These are phyloP conservation scores for Cladosporium phlei DNA, from an alignment of 2,329 filamentous ascomycete genomes.

Conservation along the genomic window DNA sequence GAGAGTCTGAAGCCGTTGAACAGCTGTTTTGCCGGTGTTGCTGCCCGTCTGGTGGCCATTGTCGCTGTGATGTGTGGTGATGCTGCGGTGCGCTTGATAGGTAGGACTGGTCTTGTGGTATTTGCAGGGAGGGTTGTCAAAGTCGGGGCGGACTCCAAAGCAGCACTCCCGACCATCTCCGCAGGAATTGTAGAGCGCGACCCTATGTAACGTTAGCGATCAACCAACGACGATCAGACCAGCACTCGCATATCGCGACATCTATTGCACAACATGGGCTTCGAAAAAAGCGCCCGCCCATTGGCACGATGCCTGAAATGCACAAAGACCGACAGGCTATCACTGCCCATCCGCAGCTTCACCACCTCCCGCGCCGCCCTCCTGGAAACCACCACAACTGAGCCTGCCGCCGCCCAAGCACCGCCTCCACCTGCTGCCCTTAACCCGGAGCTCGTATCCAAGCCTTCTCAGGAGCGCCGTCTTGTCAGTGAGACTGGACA, in stretches of 20 bases:
- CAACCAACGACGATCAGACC: no score
- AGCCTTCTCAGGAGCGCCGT: conserved; percentile 7
- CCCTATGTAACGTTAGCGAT: no score
- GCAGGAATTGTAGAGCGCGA: no score
- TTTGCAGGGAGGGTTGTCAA: no score
- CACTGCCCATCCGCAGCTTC: conserved; percentile 41
- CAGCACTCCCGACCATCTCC: no score
- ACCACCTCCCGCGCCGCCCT: conserved; percentile 41
- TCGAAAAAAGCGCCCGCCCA: conserved; percentile 28
- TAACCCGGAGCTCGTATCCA: conserved; percentile 62
- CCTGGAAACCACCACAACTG: conserved; percentile 33
- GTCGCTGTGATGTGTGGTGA: conserved; percentile 3
- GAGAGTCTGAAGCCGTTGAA: conserved; percentile 24
- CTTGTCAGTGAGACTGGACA: conserved; percentile 43
- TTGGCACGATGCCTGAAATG: conserved; percentile 27
- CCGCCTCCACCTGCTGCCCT: conserved; percentile 27
- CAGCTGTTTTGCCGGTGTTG: conserved; percentile 34
- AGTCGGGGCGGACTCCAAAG: no score
- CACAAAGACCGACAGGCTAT: conserved; percentile 23
- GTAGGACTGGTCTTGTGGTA: conserved; percentile 10
- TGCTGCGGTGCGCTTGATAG: background rate
- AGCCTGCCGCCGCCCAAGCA: conserved; percentile 1
- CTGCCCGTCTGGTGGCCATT: conserved; percentile 39
- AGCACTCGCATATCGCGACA: no score
- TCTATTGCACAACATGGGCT: background rate